phyloP scores from a whole-genome alignment of 2,329 filamentous ascomycete species.

The Malbranchea zuffiana region DNA sequence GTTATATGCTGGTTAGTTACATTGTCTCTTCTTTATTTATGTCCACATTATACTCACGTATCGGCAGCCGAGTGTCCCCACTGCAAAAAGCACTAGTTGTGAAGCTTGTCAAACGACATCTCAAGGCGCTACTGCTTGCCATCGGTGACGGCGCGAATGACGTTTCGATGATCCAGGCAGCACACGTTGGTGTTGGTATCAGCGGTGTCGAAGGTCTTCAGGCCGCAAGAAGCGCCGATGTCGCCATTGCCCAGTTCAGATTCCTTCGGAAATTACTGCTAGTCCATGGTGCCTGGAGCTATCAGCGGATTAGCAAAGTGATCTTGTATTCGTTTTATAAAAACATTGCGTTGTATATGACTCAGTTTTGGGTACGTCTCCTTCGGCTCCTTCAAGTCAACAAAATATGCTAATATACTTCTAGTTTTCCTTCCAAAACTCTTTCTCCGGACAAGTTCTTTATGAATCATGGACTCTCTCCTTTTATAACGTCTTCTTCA shows the following conservation, averaged over 20 bases:
- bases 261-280: conserved; percentile 87
- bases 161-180: conserved; percentile 99
- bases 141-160: conserved; percentile 98
- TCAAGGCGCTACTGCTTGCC: conserved; percentile 81
- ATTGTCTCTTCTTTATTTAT: neutral
- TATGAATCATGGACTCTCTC: conserved; percentile 99
- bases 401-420: conserved; percentile 17
- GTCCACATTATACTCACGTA: conserved; percentile 12
- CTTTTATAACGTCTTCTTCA: conserved; percentile 99
- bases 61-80: conserved; percentile 73
- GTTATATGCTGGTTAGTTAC: conserved; percentile 67
- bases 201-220: conserved; percentile 95
- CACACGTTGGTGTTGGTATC: conserved; percentile 95
- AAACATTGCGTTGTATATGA: conserved; percentile 97
- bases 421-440: conserved; percentile 93
- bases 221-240: conserved; percentile 87
- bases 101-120: conserved; percentile 91
- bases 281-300: conserved; percentile 95
- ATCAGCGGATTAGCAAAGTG: conserved; percentile 91
- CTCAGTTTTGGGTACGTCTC: conserved; percentile 83
- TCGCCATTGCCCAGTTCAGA: conserved; percentile 90
- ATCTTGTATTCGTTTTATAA: conserved; percentile 99
- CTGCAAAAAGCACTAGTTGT: conserved; percentile 95
- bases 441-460: conserved; percentile 94
- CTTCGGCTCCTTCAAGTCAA: neutral